Conservation (phyloP, 371 early-diverging fungal species). For the Coemansia sp. region DNA sequence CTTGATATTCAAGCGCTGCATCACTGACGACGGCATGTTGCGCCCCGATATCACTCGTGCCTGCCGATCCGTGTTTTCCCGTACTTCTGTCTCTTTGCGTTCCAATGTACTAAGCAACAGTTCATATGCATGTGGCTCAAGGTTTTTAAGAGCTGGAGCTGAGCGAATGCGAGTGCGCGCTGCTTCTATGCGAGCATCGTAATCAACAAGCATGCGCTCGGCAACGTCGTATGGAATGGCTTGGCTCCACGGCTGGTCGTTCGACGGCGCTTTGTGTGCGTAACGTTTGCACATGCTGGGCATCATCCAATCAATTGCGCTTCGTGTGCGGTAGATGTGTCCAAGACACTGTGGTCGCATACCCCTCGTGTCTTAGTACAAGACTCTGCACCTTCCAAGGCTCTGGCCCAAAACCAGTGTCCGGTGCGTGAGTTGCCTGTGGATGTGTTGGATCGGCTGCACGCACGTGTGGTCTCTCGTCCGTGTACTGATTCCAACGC, state of each 20-base stretch:
- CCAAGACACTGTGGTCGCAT: neutral
- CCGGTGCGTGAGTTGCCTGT: neutral
- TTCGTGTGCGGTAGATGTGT: neutral
- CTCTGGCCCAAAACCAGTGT: neutral
- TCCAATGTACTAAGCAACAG: neutral
- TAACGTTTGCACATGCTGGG: neutral
- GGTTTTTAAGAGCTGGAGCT: neutral
- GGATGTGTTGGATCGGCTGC: conserved; percentile 1
- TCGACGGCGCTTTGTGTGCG: neutral
- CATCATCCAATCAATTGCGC: neutral
- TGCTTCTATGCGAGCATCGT: conserved; percentile 4
- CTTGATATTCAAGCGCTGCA: conserved; percentile 25
- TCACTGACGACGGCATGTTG: conserved; percentile 46
- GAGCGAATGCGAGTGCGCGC: neutral
- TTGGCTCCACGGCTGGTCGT: conserved; percentile 17
- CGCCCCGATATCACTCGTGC: conserved; percentile 8
- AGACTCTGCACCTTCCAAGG: neutral
- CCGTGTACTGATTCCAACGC: neutral
- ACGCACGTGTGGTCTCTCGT: conserved; percentile 1
- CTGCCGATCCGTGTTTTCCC: neutral
- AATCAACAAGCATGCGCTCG: conserved; percentile 13
- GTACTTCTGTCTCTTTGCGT: neutral
- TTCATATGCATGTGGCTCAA: neutral
- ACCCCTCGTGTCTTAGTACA: too few species aligned
- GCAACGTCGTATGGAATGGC: conserved; percentile 19